Evolutionary conservation across 371 early-diverging fungal genomes (phyloP), one percentile per base, ranked within the genome.

Genomic region (Apophysomyces elegans): DNA sequence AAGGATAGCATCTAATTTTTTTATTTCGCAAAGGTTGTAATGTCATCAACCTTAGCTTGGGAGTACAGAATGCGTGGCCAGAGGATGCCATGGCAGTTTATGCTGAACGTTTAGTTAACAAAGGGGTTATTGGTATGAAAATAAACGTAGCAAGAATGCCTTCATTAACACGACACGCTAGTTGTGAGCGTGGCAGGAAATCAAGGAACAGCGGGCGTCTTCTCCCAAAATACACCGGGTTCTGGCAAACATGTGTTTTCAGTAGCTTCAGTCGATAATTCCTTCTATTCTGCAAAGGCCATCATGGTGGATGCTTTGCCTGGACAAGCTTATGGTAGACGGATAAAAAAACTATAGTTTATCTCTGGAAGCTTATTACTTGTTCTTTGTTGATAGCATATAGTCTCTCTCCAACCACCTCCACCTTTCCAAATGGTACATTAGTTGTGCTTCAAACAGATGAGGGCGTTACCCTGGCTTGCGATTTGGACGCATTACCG

Each of bases 251-350:
- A 68, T n/a, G 84, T 79, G 0, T 67, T 91, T 35, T 77, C 83
- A 39, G 88, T 88, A 7, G 91, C 86, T 4, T 88, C 91, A 6
- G 71, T 90, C 36, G 90, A 90, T 47, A 84, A 78, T 56, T 68
- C 71, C 6, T 66, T 59, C 37, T 68, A 59, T 56, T 57, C 66
- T 43, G 58, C 69, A 12, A 39, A 59, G 9, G 73, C 69, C 1
- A 54, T 74, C 12, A 39, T 56, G 0, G 65, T 71, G 0, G 58
- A 68, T 7, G 13, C 64, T 4, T 37, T 73, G 9, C 68, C 69
- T 0, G 56, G 66, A 9, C 57, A 68, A 43, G 37, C 62, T 14
- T 78, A 65, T 61, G 58, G 79, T 78, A 26, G 2, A 26, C 32
- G 32, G 32, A 26, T 26, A 26, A 26, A 3, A 66, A 66, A 69